These are phyloP conservation scores for Stentor roeselii DNA, from an alignment of 73 alveolate genomes.

Conservation along the genomic window DNA sequence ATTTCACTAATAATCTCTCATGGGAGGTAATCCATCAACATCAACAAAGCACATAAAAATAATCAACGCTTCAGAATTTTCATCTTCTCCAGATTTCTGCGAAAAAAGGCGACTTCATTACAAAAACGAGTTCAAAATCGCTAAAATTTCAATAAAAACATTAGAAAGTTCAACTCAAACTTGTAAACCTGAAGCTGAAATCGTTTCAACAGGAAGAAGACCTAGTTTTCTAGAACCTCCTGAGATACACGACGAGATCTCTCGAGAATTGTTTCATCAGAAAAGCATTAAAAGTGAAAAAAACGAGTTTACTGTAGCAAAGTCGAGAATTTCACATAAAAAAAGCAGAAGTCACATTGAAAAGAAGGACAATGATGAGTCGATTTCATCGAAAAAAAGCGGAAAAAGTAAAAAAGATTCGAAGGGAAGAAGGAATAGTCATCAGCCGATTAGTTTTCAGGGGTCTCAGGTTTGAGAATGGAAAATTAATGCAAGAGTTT, in stretches of 20 bases:
- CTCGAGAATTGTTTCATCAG: not conserved
- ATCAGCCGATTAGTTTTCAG: too few relatives aligned
- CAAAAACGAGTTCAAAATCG: not conserved
- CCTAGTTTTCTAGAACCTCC: not conserved
- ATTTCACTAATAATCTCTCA: too few relatives aligned
- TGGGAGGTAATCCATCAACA: too few relatives aligned
- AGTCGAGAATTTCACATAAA: too few relatives aligned
- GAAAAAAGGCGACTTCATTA: not conserved
- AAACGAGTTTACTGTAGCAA: not conserved
- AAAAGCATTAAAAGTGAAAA: not conserved
- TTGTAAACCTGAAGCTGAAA: not conserved
- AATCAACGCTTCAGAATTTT: not conserved
- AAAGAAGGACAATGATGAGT: not conserved
- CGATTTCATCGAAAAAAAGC: too few relatives aligned
- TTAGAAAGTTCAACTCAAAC: not conserved
- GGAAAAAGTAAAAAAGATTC: too few relatives aligned
- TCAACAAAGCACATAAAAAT: not conserved
- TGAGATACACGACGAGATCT: not conserved
- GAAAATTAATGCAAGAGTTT: too few relatives aligned
- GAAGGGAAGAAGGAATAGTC: too few relatives aligned
- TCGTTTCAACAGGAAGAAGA: not conserved
- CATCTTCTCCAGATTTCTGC: not conserved
- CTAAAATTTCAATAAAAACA: not conserved
- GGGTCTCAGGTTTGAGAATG: too few relatives aligned
- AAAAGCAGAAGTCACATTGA: not conserved